Evolutionary conservation across 176 grass and related monocot genomes (phyloP).

Genomic region (Carex pumila): DNA sequence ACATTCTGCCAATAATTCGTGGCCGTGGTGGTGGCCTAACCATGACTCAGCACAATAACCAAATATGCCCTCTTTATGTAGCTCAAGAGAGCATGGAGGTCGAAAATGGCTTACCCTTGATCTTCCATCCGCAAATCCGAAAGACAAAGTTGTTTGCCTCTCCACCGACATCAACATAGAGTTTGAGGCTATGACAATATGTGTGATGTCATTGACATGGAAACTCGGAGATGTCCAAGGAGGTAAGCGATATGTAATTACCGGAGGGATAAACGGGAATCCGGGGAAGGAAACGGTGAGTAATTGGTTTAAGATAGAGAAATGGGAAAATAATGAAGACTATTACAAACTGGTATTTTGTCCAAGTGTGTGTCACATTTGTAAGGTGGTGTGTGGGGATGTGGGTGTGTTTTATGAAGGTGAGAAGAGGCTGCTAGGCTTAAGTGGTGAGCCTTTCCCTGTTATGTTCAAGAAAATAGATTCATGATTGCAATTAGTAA

Average conservation of each 20-base stretch:
- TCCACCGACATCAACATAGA: slow-evolving; percentile 34
- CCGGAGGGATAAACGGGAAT: neutral
- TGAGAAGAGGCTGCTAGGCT: neutral
- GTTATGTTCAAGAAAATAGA: slow-evolving; percentile 9
- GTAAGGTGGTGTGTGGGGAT: slow-evolving; percentile 10
- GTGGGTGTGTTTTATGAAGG: slow-evolving; percentile 1
- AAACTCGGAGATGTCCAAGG: slow-evolving; percentile 17
- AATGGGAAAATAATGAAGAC: neutral
- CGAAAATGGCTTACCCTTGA: slow-evolving; percentile 26
- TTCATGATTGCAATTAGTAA: neutral
- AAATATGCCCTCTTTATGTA: slow-evolving; percentile 41
- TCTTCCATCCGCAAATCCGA: slow-evolving; percentile 1
- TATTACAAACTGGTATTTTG: slow-evolving; percentile 45
- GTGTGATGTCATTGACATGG: slow-evolving; percentile 45
- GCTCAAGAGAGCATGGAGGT: slow-evolving; percentile 28
- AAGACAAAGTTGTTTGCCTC: slow-evolving; percentile 14
- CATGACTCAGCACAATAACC: neutral
- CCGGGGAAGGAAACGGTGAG: neutral
- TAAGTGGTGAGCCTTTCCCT: neutral
- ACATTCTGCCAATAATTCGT: slow-evolving; percentile 27
- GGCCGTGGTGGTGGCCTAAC: slow-evolving; percentile 38
- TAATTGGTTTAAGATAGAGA: slow-evolving; percentile 51
- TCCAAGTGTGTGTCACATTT: slow-evolving; percentile 23
- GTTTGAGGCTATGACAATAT: slow-evolving; percentile 31
- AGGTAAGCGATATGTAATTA: slow-evolving; percentile 21